Percentiles rank a stretch among this genome's conserved stretches.
Conservation (phyloP, 306 rosid species). For the Quercus suber region DNA sequence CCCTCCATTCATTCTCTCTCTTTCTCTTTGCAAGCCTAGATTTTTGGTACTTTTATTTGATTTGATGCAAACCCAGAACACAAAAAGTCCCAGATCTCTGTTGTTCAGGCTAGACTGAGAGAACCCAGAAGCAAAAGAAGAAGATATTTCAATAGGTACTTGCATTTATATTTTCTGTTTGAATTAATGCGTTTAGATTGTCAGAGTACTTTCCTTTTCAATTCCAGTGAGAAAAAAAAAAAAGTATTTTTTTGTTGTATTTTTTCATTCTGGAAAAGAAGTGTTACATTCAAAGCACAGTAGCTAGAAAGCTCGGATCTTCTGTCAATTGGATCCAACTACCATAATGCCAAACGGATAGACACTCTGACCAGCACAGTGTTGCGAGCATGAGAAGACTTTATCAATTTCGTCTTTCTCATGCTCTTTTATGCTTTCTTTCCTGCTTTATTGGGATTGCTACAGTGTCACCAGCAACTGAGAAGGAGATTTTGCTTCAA, state of each 20-base stretch:
- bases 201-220: slow-evolving; percentile 19
- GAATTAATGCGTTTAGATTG: slow-evolving; percentile 17
- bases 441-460: slow-evolving; percentile 38
- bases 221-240: slow-evolving; percentile 24
- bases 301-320: slow-evolving; percentile 38
- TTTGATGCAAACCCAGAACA: slow-evolving; percentile 26
- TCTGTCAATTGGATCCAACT: slow-evolving; percentile 28
- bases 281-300: slow-evolving; percentile 16
- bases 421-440: slow-evolving; percentile 61
- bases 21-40: slow-evolving; percentile 26
- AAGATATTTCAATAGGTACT: slow-evolving; percentile 24
- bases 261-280: slow-evolving; percentile 26
- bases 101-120: slow-evolving; percentile 20
- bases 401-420: slow-evolving; percentile 50
- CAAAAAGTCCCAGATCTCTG: slow-evolving; percentile 39
- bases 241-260: slow-evolving; percentile 32
- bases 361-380: slow-evolving; percentile 22
- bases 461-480: slow-evolving; percentile 47
- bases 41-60: slow-evolving; percentile 33
- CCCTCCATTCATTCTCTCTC: slow-evolving; percentile 39
- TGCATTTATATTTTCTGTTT: slow-evolving; percentile 25
- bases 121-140: slow-evolving; percentile 1
- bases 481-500: slow-evolving; percentile 85
- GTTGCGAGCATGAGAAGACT: slow-evolving; percentile 85
- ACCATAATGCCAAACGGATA: slow-evolving; percentile 67